Conservation (phyloP, 2,329 filamentous ascomycete species). For the Cladosporium cucumerinum region DNA sequence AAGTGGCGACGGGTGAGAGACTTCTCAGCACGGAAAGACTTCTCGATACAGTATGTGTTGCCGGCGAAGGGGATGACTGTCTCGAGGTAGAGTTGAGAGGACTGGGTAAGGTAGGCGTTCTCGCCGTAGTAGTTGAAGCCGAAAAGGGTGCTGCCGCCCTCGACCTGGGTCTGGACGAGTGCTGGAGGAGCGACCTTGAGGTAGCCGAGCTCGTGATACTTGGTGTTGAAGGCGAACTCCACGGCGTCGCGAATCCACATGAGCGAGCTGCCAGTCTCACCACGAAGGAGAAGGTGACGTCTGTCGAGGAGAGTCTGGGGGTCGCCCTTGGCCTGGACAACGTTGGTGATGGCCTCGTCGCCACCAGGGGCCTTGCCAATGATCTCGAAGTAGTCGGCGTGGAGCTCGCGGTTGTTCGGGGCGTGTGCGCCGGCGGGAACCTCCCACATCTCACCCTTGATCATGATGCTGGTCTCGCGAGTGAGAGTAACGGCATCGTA, state of each 20-base stretch:
- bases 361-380: conserved; percentile 75
- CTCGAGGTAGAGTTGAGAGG: conserved; percentile 95
- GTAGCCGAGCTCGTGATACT: conserved; percentile 73
- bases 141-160: conserved; percentile 90
- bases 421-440: conserved; percentile 76
- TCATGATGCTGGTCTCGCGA: conserved; percentile 79
- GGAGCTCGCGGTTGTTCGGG: conserved; percentile 80
- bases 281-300: conserved; percentile 79
- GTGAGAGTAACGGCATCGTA: conserved; percentile 85
- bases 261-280: conserved; percentile 77
- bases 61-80: conserved; percentile 86
- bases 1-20: conserved; percentile 89
- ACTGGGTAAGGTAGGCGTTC: conserved; percentile 90
- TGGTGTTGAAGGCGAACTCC: conserved; percentile 74
- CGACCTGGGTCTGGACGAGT: conserved; percentile 91
- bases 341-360: conserved; percentile 88
- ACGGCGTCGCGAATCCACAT: conserved; percentile 83
- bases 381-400: conserved; percentile 84
- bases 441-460: conserved; percentile 78
- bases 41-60: conserved; percentile 96
- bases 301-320: conserved; percentile 73
- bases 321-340: conserved; percentile 65
- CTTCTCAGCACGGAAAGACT: conserved; percentile 98
- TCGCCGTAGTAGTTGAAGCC: conserved; percentile 85
- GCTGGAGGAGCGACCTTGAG: conserved; percentile 85